A percentile compares a stretch with the other conserved stretches of the same genome.
Evolutionary conservation across 2,329 filamentous ascomycete species (phyloP).

Genomic region (Sphaerulina musiva): DNA sequence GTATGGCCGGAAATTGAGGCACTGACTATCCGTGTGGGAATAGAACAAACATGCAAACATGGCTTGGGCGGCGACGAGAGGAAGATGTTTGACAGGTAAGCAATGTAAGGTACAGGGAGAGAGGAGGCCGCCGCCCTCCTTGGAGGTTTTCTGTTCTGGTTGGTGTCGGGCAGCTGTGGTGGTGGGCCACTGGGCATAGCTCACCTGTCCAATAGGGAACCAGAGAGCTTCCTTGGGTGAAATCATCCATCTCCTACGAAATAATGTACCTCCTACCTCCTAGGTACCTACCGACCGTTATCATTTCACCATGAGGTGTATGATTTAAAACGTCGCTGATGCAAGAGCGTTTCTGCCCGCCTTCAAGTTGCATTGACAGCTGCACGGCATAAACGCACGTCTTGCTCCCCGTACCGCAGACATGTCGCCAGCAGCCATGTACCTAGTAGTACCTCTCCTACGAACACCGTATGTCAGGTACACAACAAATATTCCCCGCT

Average conservation of each 20-base stretch:
- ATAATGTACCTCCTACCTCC: too few species aligned
- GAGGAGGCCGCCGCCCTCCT: background rate
- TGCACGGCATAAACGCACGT: slow-evolving; percentile 1
- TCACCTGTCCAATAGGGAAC: background rate
- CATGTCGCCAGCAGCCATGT: background rate
- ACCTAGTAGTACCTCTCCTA: too few species aligned
- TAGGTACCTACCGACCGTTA: too few species aligned
- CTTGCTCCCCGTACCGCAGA: too few species aligned
- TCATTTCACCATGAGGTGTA: too few species aligned
- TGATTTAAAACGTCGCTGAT: background rate
- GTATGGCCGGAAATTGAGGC: background rate
- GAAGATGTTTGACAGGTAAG: background rate
- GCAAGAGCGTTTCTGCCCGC: background rate
- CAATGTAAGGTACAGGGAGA: background rate
- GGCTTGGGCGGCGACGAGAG: slow-evolving; percentile 1
- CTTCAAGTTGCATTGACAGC: slow-evolving; percentile 5
- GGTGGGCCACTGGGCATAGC: background rate
- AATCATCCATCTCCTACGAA: too few species aligned
- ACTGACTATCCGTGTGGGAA: background rate
- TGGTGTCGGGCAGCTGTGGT: background rate
- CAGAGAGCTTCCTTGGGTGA: background rate
- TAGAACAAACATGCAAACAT: background rate
- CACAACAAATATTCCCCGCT: too few species aligned
- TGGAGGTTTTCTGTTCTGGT: background rate
- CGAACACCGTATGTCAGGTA: too few species aligned